Percentiles rank a stretch among this genome's conserved stretches.
Evolutionary conservation across 2,329 filamentous ascomycete genomes (phyloP).

Genomic region (Bisporella sp.): DNA sequence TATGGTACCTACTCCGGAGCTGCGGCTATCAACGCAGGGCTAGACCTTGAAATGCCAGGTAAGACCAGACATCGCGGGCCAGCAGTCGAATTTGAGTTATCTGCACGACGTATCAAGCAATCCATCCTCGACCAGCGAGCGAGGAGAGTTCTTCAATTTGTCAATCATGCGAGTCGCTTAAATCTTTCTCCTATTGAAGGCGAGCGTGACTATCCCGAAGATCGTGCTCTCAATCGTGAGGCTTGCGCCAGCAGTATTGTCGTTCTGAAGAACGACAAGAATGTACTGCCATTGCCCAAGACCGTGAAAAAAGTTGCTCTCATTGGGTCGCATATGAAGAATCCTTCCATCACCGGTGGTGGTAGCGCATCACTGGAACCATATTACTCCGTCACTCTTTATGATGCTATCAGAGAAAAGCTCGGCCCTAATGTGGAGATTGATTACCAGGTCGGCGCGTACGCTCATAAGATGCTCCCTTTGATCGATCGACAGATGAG

Average conservation of each 20-base stretch:
- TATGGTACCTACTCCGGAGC: conserved; percentile 20
- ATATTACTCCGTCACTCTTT: conserved; percentile 27
- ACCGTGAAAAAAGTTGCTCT: conserved; percentile 35
- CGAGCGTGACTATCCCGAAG: conserved; percentile 20
- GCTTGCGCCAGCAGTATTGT: conserved; percentile 54
- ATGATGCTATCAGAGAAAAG: conserved; percentile 24
- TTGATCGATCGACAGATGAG: conserved; percentile 39
- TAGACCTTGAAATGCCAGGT: conserved; percentile 35
- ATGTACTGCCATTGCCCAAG: conserved; percentile 44
- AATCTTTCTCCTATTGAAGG: conserved; percentile 13
- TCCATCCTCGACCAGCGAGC: conserved; percentile 16
- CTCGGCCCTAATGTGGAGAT: conserved; percentile 18
- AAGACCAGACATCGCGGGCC: conserved; percentile 15
- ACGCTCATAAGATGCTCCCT: conserved; percentile 57
- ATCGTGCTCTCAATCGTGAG: conserved; percentile 39
- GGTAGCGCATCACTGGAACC: conserved; percentile 28
- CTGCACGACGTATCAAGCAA: conserved; percentile 14
- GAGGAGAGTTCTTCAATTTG: conserved; percentile 14
- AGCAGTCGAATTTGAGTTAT: conserved; percentile 14
- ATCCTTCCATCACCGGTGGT: conserved; percentile 26
- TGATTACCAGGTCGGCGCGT: conserved; percentile 50
- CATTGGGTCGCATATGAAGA: conserved; percentile 47
- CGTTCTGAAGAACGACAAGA: conserved; percentile 54
- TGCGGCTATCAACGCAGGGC: conserved; percentile 24
- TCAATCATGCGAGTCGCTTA: conserved; percentile 5